Base-by-base conservation (phyloP, 331 rosid genomes). In the Acacia concinna region DNA sequence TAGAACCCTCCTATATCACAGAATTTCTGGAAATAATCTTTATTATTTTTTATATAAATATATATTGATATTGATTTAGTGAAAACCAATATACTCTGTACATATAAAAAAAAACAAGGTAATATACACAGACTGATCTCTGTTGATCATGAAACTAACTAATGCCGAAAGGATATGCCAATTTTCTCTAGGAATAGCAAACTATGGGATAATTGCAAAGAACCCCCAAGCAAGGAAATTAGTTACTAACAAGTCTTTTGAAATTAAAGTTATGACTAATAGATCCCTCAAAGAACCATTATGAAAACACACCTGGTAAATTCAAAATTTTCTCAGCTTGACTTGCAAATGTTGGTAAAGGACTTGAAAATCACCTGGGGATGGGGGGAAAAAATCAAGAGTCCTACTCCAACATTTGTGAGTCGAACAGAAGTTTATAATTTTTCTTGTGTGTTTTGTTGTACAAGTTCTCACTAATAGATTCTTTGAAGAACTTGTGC, bases 151-250 rank as follows among this genome's bases (percentile, higher is more conserved):
- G 79, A 38, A 28, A 49, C 75, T 68, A 63, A 80, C 35, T 40
- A 49, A 67, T 2, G 83, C 75, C 75, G 52, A 54, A 46, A 35
- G 20, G 71, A 46, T 40, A 47, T 25, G 51, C 68, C 25, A 66
- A 75, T 80, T 78, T 74, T 74, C 79, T 79, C 67, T 81, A 78
- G 85, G 81, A 84, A 82, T 74, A 67, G 81, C 82, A 78, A 23
- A 11, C 15, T 23, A 56, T 10, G 63, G 31, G 63, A 23, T 23
- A 56, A 56, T 56, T 23, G 23, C 63, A 56, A 56, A 23, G 31
- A 56, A 23, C 6, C 3, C 31, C 63, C 31, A 56, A 10, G 63
- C 1, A 23, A 56, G 31, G 10, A 56, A 23, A 23, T 23, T 56
- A 10, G 3, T 10, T 23, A 3, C 63, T 3, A 54, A 56, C 0